Evolutionary conservation across 177 flowering plant genomes (phyloP), one percentile per base, ranked within the genome.

Genomic region (Vitis hybrid): DNA sequence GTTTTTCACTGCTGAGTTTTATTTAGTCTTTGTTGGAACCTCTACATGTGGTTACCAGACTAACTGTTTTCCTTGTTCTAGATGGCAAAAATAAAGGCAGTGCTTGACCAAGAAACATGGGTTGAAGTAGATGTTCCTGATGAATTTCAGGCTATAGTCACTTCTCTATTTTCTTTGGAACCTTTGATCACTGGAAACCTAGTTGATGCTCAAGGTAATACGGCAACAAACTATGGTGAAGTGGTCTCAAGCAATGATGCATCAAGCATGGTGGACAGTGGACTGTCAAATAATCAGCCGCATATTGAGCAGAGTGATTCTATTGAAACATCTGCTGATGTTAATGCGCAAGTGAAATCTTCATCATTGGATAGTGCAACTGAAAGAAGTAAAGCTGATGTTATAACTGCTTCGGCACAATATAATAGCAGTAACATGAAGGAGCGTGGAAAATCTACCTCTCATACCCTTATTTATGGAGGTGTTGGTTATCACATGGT

Each of bases 51-150:
- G 8, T 62, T 61, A 63, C 48, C 12, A 20, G 53, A 50, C 30
- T 81, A 69, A 77, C 55, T 50, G 50, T 63, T 61, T 18, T 9
- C 49, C 69, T 74, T 67, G 9, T 65, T 75, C 62, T 76, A 96
- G 99, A 88, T 93, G 92, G 74, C 86, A 63, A 92, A 92, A 82
- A 81, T 96, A 65, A 91, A 79, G 85, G 99, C 99, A 64, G 87
- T 96, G 76, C 97, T 96, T 79, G 99, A 96, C 76, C 99, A 96
- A 78, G 99, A 96, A 84, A 92, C 96, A 66, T 96, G 99, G 99
- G 90, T 78, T 66, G 88, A 91, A 77, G 85, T 96, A 3, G 99
- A 95, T 81, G 91, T 93, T 24, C 98, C 98, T 54, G 95, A 92
- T 71, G 99, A 95, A 73, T 95, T 91, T 81, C 99, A 93, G 81